phyloP scores from a whole-genome alignment of 2,329 filamentous ascomycete genomes.

The Aspergillus sp. region DNA sequence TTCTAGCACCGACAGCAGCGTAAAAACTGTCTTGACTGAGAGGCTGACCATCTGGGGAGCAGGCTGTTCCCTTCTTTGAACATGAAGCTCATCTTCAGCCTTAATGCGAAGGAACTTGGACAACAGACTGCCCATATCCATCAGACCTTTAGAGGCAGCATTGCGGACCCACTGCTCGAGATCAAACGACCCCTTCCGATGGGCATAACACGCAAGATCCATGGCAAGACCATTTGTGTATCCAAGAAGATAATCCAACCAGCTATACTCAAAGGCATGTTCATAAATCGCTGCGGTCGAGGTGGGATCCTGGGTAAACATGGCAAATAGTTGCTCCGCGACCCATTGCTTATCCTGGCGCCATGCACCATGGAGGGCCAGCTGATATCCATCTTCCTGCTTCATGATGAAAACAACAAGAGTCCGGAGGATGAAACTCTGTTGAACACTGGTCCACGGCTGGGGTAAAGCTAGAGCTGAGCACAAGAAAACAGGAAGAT shows the following conservation, averaged over 20 bases:
- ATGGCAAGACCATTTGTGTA: conserved; percentile 81
- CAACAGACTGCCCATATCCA: conserved; percentile 69
- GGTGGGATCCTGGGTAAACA: conserved; percentile 68
- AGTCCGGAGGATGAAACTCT: conserved; percentile 49
- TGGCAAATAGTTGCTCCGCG: conserved; percentile 72
- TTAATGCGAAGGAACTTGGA: conserved; percentile 83
- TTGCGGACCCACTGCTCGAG: conserved; percentile 77
- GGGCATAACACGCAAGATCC: conserved; percentile 81
- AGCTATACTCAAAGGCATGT: conserved; percentile 76
- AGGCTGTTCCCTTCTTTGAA: conserved; percentile 68
- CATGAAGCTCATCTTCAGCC: conserved; percentile 73
- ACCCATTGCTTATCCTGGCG: conserved; percentile 88
- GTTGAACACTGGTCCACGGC: conserved; percentile 50
- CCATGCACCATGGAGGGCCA: conserved; percentile 90
- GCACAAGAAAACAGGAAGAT: conserved; percentile 51
- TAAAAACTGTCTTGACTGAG: conserved; percentile 80
- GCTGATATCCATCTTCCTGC: conserved; percentile 74
- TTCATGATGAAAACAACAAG: conserved; percentile 84
- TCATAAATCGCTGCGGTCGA: conserved; percentile 71
- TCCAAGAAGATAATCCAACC: conserved; percentile 78
- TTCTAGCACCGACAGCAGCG: conserved; percentile 75
- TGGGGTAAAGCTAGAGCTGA: conserved; percentile 50
- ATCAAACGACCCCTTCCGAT: conserved; percentile 77
- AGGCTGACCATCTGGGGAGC: conserved; percentile 70
- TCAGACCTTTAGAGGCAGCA: conserved; percentile 62